Conservation (phyloP, 441 rosid genomes). For the Adansonia gregorii region DNA sequence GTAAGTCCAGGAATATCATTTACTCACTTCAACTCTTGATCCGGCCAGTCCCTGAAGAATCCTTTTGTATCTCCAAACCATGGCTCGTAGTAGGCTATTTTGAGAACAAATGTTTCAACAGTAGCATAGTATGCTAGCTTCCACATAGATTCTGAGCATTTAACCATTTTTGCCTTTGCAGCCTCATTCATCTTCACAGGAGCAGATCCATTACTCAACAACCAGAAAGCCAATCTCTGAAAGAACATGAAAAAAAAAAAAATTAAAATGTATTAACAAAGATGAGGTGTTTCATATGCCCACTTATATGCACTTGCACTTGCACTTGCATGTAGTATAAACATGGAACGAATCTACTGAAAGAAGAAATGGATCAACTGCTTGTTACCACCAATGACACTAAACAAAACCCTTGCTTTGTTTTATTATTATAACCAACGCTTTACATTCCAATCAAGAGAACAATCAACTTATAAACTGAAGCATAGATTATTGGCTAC, state of each 20-base stretch:
- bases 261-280: slow-evolving; percentile 11
- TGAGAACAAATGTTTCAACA: slow-evolving; percentile 67
- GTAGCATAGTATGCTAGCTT: slow-evolving; percentile 69
- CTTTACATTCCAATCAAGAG: not conserved
- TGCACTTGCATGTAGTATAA: not conserved
- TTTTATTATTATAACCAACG: not conserved
- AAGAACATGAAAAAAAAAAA: slow-evolving; percentile 22
- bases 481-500: not conserved
- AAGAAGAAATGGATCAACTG: not conserved
- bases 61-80: slow-evolving; percentile 69
- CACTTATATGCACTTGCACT: not conserved
- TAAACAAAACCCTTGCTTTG: not conserved
- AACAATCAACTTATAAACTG: not conserved
- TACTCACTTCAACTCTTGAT: slow-evolving; percentile 90
- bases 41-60: slow-evolving; percentile 80
- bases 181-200: slow-evolving; percentile 56
- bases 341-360: not conserved
- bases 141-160: slow-evolving; percentile 94
- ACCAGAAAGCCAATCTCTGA: slow-evolving; percentile 72
- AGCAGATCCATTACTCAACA: slow-evolving; percentile 43
- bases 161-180: slow-evolving; percentile 52
- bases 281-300: not conserved
- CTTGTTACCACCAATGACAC: not conserved
- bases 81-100: slow-evolving; percentile 56
- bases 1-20: slow-evolving; percentile 25